Conservation (phyloP, 139 green algal genomes). For the Chlorella ohadii region DNA sequence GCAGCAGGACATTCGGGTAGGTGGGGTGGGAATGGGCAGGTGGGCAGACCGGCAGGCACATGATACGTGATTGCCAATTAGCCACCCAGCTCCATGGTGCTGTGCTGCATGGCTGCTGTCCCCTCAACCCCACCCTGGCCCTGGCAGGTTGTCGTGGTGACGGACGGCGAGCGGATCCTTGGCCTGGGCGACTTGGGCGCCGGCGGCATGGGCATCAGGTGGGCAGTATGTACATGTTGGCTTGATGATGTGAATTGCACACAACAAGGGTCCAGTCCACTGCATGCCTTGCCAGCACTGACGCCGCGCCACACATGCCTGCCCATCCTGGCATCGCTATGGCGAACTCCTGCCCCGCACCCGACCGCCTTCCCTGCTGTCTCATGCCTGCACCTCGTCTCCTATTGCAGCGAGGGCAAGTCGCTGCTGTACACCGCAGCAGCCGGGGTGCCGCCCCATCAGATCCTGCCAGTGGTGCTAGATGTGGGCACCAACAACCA, state of each 20-base stretch:
- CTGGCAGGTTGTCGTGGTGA: constrained; percentile 53
- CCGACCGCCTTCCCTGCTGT: no score
- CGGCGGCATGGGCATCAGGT: constrained; percentile 65
- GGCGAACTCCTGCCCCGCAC: no score
- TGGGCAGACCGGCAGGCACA: no score
- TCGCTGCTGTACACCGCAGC: constrained; percentile 59
- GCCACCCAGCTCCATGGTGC: no score
- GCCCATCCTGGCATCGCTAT: no score
- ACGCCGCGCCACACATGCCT: background rate
- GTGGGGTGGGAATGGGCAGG: no score
- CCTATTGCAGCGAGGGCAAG: constrained; percentile 41
- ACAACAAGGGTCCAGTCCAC: background rate
- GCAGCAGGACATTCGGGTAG: constrained; percentile 56
- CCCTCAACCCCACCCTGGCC: no score
- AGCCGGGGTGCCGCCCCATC: constrained; percentile 54
- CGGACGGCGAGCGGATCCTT: constrained; percentile 75
- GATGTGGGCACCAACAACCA: constrained; percentile 94
- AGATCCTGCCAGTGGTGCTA: constrained; percentile 82
- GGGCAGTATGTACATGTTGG: background rate
- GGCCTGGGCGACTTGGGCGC: constrained; percentile 73
- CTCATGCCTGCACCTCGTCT: background rate
- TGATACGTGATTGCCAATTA: no score
- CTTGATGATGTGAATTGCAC: background rate
- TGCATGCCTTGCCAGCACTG: background rate
- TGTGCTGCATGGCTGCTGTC: no score